Conservation (phyloP, 768 basidiomycete genomes). For the Sarcomyxa edulis region DNA sequence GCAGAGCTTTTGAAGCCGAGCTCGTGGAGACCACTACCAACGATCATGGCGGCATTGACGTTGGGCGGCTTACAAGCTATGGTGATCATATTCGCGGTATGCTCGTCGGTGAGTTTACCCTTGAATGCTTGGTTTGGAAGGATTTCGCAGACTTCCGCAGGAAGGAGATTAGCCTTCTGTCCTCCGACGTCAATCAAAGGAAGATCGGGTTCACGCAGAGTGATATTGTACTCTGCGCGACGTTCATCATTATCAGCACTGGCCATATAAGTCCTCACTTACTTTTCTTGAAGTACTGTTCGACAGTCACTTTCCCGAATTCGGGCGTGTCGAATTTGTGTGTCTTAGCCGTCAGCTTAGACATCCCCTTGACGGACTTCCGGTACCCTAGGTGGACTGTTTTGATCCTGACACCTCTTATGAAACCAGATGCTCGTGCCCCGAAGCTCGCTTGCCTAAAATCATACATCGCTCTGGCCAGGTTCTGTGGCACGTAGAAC, state of each 20-base stretch:
- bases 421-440: slow-evolving; percentile 56
- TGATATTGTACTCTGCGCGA: slow-evolving; percentile 54
- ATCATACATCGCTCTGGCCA: slow-evolving; percentile 54
- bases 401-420: slow-evolving; percentile 58
- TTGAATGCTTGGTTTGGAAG: slow-evolving; percentile 61
- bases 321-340: slow-evolving; percentile 57
- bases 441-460: slow-evolving; percentile 54
- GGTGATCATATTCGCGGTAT: slow-evolving; percentile 71
- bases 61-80: slow-evolving; percentile 66
- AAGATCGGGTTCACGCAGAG: slow-evolving; percentile 41
- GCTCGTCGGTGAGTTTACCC: slow-evolving; percentile 62
- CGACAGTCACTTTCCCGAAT: slow-evolving; percentile 50
- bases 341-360: slow-evolving; percentile 38
- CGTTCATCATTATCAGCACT: slow-evolving; percentile 4
- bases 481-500: slow-evolving; percentile 57
- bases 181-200: slow-evolving; percentile 59
- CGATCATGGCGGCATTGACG: slow-evolving; percentile 60
- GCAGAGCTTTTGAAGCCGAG: slow-evolving; percentile 50
- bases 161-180: slow-evolving; percentile 44
- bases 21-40: slow-evolving; percentile 51
- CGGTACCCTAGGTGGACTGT: slow-evolving; percentile 70
- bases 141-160: slow-evolving; percentile 73
- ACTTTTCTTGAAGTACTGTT: slow-evolving; percentile 67
- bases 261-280: slow-evolving; percentile 24
- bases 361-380: slow-evolving; percentile 62